Evolutionary conservation across 352 stramenopile species (phyloP).

Genomic region (Pelagophyceae sp.): DNA sequence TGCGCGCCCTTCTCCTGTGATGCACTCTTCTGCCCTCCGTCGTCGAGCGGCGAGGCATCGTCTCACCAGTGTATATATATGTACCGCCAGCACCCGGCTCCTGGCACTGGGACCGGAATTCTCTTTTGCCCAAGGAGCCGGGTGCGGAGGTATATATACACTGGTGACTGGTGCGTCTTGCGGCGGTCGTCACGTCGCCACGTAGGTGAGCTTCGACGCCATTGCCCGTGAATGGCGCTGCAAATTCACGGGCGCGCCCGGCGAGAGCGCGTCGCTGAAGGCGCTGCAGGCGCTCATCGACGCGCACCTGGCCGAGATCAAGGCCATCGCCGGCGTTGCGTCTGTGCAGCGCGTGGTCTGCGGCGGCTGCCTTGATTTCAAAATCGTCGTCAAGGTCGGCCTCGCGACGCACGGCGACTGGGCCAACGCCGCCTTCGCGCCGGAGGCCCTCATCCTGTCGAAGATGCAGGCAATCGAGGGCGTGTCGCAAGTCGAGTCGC

Average conservation of each 20-base stretch:
- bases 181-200: too few relatives aligned
- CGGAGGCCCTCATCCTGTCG: slow-evolving; percentile 54
- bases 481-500: slow-evolving; percentile 57
- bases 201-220: background rate
- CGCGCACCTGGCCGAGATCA: slow-evolving; percentile 49
- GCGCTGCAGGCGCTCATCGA: slow-evolving; percentile 46
- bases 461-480: slow-evolving; percentile 57
- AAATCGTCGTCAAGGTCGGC: slow-evolving; percentile 53
- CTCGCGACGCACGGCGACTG: slow-evolving; percentile 51
- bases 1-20: too few relatives aligned
- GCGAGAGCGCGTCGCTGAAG: slow-evolving; percentile 43
- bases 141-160: too few relatives aligned
- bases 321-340: slow-evolving; percentile 36
- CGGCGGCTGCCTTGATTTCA: slow-evolving; percentile 56
- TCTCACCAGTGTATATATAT: too few relatives aligned
- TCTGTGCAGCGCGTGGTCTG: slow-evolving; percentile 58
- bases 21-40: too few relatives aligned
- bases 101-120: too few relatives aligned
- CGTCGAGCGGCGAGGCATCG: too few relatives aligned
- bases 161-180: too few relatives aligned
- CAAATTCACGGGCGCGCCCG: slow-evolving; percentile 47
- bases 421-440: slow-evolving; percentile 45
- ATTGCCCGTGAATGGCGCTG: slow-evolving; percentile 9
- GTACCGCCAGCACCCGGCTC: too few relatives aligned
- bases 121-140: too few relatives aligned